These are phyloP conservation scores for Spiromastix sp. DNA, from an alignment of 2,329 filamentous ascomycete genomes.

Conservation along the genomic window DNA sequence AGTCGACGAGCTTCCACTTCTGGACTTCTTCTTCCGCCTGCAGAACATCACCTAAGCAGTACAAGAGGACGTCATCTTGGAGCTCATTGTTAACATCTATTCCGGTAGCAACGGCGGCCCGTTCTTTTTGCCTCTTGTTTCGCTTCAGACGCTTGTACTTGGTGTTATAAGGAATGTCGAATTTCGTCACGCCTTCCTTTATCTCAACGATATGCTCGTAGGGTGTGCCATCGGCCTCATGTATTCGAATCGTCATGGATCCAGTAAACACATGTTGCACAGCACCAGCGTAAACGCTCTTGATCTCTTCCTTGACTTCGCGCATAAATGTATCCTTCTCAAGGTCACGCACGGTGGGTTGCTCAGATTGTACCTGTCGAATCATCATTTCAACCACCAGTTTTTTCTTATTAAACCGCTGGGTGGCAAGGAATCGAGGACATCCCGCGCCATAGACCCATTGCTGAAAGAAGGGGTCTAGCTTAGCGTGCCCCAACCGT, in stretches of 20 bases:
- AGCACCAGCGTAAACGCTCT: slow-evolving; percentile 57
- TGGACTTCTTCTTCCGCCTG: slow-evolving; percentile 69
- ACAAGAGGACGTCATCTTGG: slow-evolving; percentile 73
- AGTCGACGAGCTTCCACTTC: slow-evolving; percentile 79
- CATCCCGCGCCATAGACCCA: slow-evolving; percentile 87
- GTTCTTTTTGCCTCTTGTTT: slow-evolving; percentile 71
- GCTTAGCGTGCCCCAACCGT: slow-evolving; percentile 73
- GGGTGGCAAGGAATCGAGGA: slow-evolving; percentile 73
- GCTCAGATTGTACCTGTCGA: slow-evolving; percentile 58
- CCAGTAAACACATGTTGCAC: slow-evolving; percentile 80
- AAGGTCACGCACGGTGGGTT: slow-evolving; percentile 48
- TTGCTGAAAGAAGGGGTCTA: slow-evolving; percentile 87
- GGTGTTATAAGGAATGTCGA: slow-evolving; percentile 96
- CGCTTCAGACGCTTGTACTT: slow-evolving; percentile 97
- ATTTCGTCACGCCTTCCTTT: slow-evolving; percentile 70
- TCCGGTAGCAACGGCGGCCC: slow-evolving; percentile 53
- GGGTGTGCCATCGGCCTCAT: slow-evolving; percentile 94
- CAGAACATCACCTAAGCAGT: slow-evolving; percentile 85
- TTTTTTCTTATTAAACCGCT: slow-evolving; percentile 96
- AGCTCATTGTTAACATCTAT: slow-evolving; percentile 54
- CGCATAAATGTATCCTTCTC: slow-evolving; percentile 69
- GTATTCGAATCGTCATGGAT: slow-evolving; percentile 94
- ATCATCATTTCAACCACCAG: slow-evolving; percentile 88
- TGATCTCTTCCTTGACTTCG: slow-evolving; percentile 68
- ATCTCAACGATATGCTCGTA: slow-evolving; percentile 98